These are phyloP conservation scores for Phialophora macrospora DNA, from an alignment of 2,329 filamentous ascomycete genomes.

Conservation along the genomic window DNA sequence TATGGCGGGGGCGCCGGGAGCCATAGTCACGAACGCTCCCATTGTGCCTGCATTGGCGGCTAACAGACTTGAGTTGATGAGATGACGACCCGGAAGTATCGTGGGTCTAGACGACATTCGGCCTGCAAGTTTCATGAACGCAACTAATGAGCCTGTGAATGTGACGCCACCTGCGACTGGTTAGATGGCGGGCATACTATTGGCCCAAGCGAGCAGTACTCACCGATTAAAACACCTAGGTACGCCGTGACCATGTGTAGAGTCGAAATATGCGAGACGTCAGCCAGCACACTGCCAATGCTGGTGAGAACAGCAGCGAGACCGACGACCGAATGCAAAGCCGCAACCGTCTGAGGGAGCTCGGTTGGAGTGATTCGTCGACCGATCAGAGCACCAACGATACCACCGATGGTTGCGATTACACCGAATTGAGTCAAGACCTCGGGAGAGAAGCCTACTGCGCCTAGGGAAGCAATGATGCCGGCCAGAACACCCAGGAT, in stretches of 20 bases:
- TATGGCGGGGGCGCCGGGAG: conserved; percentile 76
- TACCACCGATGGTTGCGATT: conserved; percentile 72
- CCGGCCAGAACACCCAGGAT: conserved; percentile 84
- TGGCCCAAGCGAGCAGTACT: conserved; percentile 23
- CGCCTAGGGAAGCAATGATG: conserved; percentile 79
- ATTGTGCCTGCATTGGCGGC: conserved; percentile 80
- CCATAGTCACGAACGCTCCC: conserved; percentile 81
- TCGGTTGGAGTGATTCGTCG: conserved; percentile 86
- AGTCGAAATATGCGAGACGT: conserved; percentile 67
- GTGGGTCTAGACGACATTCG: conserved; percentile 79
- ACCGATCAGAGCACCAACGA: conserved; percentile 71
- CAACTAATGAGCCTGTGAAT: conserved; percentile 88
- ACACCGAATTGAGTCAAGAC: conserved; percentile 79
- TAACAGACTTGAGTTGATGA: conserved; percentile 75
- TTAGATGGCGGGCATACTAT: conserved; percentile 1
- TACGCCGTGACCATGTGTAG: conserved; percentile 87
- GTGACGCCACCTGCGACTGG: conserved; percentile 69
- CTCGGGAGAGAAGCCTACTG: conserved; percentile 78
- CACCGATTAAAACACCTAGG: conserved; percentile 79
- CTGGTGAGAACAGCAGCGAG: conserved; percentile 86
- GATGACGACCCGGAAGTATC: conserved; percentile 72
- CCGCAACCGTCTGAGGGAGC: conserved; percentile 86
- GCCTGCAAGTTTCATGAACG: conserved; percentile 84
- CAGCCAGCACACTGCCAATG: conserved; percentile 81
- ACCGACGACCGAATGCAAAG: conserved; percentile 87